phyloP scores from a whole-genome alignment of 1,284 basidiomycete species.

The Cutaneotrichosporon sp. region DNA sequence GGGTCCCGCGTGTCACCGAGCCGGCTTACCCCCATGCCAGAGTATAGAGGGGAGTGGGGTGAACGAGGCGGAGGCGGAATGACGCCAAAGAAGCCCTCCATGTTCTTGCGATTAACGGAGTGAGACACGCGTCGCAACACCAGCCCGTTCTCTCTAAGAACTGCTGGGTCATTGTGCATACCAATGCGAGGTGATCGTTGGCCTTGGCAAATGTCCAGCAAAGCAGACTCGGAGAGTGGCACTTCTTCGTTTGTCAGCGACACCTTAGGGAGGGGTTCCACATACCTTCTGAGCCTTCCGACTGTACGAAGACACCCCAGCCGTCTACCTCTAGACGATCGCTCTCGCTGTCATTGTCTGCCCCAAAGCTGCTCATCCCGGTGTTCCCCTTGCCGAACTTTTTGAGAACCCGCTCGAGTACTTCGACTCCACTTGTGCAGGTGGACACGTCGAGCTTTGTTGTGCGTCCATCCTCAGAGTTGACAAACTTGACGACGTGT shows the following conservation, averaged over 20 bases:
- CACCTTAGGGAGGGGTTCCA: conserved; percentile 1
- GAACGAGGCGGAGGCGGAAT: conserved; percentile 55
- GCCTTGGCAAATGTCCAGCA: conserved; percentile 82
- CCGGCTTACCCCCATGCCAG: conserved; percentile 34
- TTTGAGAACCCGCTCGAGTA: conserved; percentile 79
- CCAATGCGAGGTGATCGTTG: conserved; percentile 62
- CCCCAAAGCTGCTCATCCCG: conserved; percentile 37
- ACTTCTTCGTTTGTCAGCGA: conserved; percentile 56
- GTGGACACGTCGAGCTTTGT: conserved; percentile 76
- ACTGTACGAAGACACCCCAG: conserved; percentile 77
- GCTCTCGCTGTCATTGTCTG: conserved; percentile 57
- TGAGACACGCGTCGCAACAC: conserved; percentile 63
- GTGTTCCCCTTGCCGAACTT: conserved; percentile 74
- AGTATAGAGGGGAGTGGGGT: conserved; percentile 56
- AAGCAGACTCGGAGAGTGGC: conserved; percentile 77
- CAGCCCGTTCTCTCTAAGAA: conserved; percentile 72
- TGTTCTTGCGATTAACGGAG: conserved; percentile 58
- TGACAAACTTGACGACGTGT: conserved; percentile 80
- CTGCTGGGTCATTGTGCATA: conserved; percentile 13
- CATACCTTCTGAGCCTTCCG: conserved; percentile 62
- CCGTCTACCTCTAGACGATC: conserved; percentile 74
- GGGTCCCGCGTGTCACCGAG: conserved; percentile 20
- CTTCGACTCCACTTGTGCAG: conserved; percentile 75
- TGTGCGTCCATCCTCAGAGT: conserved; percentile 73
- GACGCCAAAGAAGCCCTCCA: conserved; percentile 64